Evolutionary conservation across 2,329 filamentous ascomycete genomes (phyloP), one percentile per base, ranked within the genome.

Genomic region (Penicillium concentricum): DNA sequence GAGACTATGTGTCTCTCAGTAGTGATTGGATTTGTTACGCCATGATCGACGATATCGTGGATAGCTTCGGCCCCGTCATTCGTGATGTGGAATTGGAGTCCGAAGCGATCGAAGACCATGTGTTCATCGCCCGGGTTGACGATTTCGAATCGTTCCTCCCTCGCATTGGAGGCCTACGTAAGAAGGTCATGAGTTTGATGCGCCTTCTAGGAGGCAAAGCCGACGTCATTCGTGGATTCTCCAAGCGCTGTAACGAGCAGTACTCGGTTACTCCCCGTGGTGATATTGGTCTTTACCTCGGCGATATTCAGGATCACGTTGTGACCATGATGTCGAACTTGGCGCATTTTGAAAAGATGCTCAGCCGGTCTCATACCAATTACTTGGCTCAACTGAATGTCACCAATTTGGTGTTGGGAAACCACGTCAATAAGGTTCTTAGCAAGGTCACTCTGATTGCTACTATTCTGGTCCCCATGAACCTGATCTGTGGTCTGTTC

Each of bases 11-110:
- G 67, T 88, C 92, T 60, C 82, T 99, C 38, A 96, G 91, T 71
- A 92, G 92, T 65, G 94, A 99, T 76, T 99, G 95, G 93, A 95
- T 97, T 66, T 99, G 94, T 80, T 99, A 99, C 72, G 94, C 94
- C 42, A 83, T 99, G 70, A 97, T 99, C 72, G 94, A 99, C 74
- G 91, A 99, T 71, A 99, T 99, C 70, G 94, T 97, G 58, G 94
- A 99, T 78, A 91, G 87, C 22, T 99, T 97, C 69, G 92, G 90
- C 0, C 93, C 93, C 15, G 87, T 92, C 30, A 96, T 99, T 62
- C 87, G 86, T 55, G 88, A 90, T 53, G 88, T 96, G 50, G 94
- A 99, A 76, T 76, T 86, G 18, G 91, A 96, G 68, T 92, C 93
- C 1, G 94, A 99, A 72, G 84, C 85, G 12, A 97, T 99, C 58